Percentiles rank a stretch among this genome's conserved stretches.
These are phyloP conservation scores for Holtermannia corniformis DNA, from an alignment of 768 basidiomycete species.

Conservation along the genomic window DNA sequence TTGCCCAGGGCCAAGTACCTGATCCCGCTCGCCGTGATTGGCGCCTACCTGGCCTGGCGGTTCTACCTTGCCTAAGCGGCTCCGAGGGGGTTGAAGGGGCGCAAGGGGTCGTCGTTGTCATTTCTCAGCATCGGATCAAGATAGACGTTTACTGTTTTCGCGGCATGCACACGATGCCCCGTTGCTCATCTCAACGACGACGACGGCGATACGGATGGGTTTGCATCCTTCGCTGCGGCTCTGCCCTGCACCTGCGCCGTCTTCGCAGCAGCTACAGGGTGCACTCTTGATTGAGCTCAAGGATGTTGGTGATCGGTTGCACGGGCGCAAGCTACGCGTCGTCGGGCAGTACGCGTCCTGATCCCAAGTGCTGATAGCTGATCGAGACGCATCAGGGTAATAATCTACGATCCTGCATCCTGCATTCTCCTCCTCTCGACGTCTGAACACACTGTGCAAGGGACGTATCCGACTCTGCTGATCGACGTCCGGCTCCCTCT, in stretches of 20 bases:
- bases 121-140: too few species aligned
- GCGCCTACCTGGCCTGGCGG: conserved; percentile 80
- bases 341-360: not conserved
- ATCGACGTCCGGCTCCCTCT: too few species aligned
- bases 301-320: not conserved
- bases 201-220: not conserved
- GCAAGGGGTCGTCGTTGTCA: too few species aligned
- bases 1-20: conserved; percentile 64
- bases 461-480: not conserved
- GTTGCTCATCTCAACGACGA: too few species aligned
- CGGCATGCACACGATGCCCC: too few species aligned
- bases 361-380: not conserved
- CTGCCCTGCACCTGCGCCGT: not conserved
- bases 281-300: not conserved
- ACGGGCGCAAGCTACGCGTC: not conserved
- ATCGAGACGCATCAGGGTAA: too few species aligned
- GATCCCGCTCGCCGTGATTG: conserved; percentile 65
- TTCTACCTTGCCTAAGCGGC: conserved; percentile 48
- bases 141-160: too few species aligned
- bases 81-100: too few species aligned
- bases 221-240: not conserved
- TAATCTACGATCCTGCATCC: not conserved
- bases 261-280: not conserved
- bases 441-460: not conserved
- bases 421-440: not conserved